Conservation (phyloP, 192 early-diverging fungal species). For the Coemansia sp. region DNA sequence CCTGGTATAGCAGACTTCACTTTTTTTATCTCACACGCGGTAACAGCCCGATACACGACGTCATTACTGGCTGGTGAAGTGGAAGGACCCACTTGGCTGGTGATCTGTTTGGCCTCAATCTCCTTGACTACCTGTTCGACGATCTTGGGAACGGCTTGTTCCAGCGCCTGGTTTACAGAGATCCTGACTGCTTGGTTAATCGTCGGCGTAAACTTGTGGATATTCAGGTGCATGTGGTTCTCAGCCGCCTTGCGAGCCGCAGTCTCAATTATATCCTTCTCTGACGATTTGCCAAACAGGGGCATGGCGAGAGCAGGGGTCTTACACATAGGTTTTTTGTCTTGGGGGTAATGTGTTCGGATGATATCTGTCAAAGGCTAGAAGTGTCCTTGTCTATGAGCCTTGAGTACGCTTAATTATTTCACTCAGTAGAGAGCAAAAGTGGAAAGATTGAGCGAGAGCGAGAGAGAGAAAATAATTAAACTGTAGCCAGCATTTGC, state of each 20-base stretch:
- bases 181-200: constrained; percentile 8
- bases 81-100: not conserved
- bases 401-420: not conserved
- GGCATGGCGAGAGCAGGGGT: not conserved
- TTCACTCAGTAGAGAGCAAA: not conserved
- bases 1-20: constrained; percentile 17
- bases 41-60: constrained; percentile 19
- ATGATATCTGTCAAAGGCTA: not conserved
- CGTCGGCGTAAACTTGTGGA: constrained; percentile 8
- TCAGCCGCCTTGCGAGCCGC: constrained; percentile 10
- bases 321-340: not conserved
- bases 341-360: not conserved
- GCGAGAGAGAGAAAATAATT: not conserved
- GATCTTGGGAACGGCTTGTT: not conserved
- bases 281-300: not conserved
- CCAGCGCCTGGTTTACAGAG: not conserved
- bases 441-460: not conserved
- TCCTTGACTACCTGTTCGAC: not conserved
- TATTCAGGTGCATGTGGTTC: constrained; percentile 10
- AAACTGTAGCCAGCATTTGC: not conserved
- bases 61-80: not conserved
- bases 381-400: too few species aligned
- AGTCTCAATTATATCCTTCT: not conserved
- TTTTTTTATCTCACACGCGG: not conserved
- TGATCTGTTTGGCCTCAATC: not conserved